Conservation (phyloP, 108 stramenopile species). For the Fistulifera solaris region DNA sequence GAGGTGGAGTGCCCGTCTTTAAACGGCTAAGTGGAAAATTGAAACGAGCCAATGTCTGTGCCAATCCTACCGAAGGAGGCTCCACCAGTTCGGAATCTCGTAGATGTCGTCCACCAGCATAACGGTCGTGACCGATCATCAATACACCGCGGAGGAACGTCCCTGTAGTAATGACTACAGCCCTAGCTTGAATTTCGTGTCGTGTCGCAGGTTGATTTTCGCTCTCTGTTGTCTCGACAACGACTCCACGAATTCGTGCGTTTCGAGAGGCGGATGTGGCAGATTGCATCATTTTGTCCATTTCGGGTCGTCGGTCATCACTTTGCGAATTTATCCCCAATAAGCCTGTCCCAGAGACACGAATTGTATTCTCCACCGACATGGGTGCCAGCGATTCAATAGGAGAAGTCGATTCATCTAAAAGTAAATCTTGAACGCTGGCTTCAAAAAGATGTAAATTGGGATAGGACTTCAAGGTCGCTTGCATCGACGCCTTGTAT, state of each 20-base stretch:
- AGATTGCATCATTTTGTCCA: slow-evolving; percentile 6
- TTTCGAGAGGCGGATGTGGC: slow-evolving; percentile 26
- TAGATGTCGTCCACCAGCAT: slow-evolving; percentile 88
- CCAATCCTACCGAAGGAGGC: slow-evolving; percentile 89
- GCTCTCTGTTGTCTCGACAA: slow-evolving; percentile 40
- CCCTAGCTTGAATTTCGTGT: slow-evolving; percentile 37
- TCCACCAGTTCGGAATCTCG: slow-evolving; percentile 89
- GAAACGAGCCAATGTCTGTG: slow-evolving; percentile 80
- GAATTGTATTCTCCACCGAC: background rate
- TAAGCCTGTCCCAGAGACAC: background rate
- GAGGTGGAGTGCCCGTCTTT: slow-evolving; percentile 95
- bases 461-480: slow-evolving; percentile 34
- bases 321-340: slow-evolving; percentile 1
- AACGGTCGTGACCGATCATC: slow-evolving; percentile 78
- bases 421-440: slow-evolving; percentile 84
- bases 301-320: background rate
- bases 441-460: slow-evolving; percentile 84
- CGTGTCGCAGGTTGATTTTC: slow-evolving; percentile 31
- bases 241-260: slow-evolving; percentile 75
- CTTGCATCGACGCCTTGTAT: slow-evolving; percentile 88
- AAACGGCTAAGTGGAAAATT: slow-evolving; percentile 87
- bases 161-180: slow-evolving; percentile 95
- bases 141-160: slow-evolving; percentile 92
- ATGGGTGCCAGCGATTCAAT: slow-evolving; percentile 28
- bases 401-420: slow-evolving; percentile 63